Evolutionary conservation across 345 rosid genomes (phyloP), one percentile per base, ranked within the genome.

Genomic region (Ceriops tagal): DNA sequence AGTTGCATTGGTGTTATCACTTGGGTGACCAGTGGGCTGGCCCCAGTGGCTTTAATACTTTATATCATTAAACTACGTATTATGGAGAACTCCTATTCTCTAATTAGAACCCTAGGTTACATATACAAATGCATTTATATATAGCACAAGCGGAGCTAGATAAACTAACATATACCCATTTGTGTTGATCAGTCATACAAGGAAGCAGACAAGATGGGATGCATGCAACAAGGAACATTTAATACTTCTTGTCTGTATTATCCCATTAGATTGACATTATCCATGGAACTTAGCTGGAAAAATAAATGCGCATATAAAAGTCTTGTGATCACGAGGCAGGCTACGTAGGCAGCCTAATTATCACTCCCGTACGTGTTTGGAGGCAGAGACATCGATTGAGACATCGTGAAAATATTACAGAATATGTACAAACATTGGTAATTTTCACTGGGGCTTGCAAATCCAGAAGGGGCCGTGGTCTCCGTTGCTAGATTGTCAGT

Each of bases 311-410:
- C 16, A 27, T 15, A 55, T 8, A 52, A 62, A 68, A 67, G 67
- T 70, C 73, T 18, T 35, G 73, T 55, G 89, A 81, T 75, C 34
- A 64, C 5, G 77, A 80, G 66, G 64, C 16, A 13, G 67, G 85
- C 85, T 77, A 85, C 89, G 89, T 85, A 75, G 56, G 65, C 64
- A 0, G 64, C 20, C 64, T 76, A 66, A 0, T 10, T 58, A 75
- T 83, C 89, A 81, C 83, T 57, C 69, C 65, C 62, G 77, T 60
- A 56, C 65, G 74, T 71, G 70, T 51, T 69, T 59, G 63, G 53
- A 16, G 68, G 56, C 28, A 52, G 58, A 67, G 75, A 71, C 76
- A 49, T 62, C 39, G 83, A 77, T 65, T 28, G 75, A 47, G 82
- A 80, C 79, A 43, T 67, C 8, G 66, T 60, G 61, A 55, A 74